These are phyloP conservation scores for Leccinum pallidistipes DNA, from an alignment of 1,284 basidiomycete genomes.

Conservation along the genomic window DNA sequence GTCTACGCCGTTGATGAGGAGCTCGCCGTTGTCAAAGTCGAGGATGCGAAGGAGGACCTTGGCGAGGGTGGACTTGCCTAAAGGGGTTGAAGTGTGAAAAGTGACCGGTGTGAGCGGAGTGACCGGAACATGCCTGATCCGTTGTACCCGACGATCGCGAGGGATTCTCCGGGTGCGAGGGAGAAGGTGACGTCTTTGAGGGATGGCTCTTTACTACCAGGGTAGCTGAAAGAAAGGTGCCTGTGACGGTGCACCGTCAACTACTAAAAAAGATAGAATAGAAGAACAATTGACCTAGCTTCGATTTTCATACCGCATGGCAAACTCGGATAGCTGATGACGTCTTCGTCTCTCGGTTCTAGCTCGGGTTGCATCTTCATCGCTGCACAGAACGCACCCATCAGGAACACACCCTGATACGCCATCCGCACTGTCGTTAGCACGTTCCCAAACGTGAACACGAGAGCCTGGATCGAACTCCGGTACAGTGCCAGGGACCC, in stretches of 20 bases:
- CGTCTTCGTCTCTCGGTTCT: conserved; percentile 54
- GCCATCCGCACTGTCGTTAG: conserved; percentile 63
- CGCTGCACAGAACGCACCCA: conserved; percentile 79
- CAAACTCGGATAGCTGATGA: conserved; percentile 45
- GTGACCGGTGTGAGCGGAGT: conserved; percentile 1
- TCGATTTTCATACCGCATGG: conserved; percentile 66
- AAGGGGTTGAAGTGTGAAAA: conserved; percentile 1
- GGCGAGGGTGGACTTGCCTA: conserved; percentile 81
- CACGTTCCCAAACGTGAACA: conserved; percentile 61
- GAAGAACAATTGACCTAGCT: conserved; percentile 50
- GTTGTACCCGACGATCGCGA: conserved; percentile 83
- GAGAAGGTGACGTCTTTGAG: conserved; percentile 67
- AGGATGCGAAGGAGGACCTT: conserved; percentile 75
- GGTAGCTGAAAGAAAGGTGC: conserved; percentile 75
- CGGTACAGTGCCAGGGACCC: conserved; percentile 78
- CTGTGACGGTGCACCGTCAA: conserved; percentile 37
- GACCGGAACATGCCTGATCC: conserved; percentile 59
- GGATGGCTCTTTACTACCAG: conserved; percentile 63
- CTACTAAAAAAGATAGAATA: neutral
- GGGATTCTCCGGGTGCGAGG: conserved; percentile 69
- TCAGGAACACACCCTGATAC: conserved; percentile 78
- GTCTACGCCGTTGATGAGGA: conserved; percentile 68
- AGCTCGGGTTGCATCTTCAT: conserved; percentile 67
- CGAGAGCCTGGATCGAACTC: conserved; percentile 68
- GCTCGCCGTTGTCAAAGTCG: conserved; percentile 65